These are phyloP conservation scores for Rhexocercosporidium sp. DNA, from an alignment of 2,329 filamentous ascomycete species.

Conservation along the genomic window DNA sequence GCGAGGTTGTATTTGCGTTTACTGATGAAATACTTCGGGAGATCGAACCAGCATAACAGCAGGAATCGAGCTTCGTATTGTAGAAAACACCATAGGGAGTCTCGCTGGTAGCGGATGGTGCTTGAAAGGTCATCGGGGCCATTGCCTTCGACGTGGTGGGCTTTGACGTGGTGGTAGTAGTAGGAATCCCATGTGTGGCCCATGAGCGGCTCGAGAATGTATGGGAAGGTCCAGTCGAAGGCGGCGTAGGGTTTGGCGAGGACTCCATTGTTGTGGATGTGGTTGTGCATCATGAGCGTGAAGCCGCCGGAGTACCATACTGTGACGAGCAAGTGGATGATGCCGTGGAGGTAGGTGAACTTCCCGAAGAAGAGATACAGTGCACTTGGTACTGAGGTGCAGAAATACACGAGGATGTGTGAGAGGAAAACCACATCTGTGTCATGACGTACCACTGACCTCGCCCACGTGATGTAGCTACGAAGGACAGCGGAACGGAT, in stretches of 20 bases:
- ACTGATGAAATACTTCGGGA: slow-evolving; percentile 74
- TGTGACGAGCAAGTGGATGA: slow-evolving; percentile 69
- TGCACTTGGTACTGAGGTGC: slow-evolving; percentile 72
- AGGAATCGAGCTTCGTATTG: slow-evolving; percentile 76
- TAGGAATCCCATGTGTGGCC: slow-evolving; percentile 87
- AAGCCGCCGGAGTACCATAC: slow-evolving; percentile 74
- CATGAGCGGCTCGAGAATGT: slow-evolving; percentile 76
- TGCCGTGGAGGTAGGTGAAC: slow-evolving; percentile 71
- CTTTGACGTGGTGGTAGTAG: slow-evolving; percentile 85
- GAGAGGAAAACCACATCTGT: slow-evolving; percentile 79
- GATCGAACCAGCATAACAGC: slow-evolving; percentile 74
- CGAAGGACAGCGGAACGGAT: slow-evolving; percentile 20
- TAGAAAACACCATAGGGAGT: slow-evolving; percentile 69
- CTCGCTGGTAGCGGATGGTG: slow-evolving; percentile 77
- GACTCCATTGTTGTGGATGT: slow-evolving; percentile 79
- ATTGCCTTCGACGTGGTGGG: slow-evolving; percentile 83
- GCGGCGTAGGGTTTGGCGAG: slow-evolving; percentile 58
- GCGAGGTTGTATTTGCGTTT: slow-evolving; percentile 63
- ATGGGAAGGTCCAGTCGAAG: slow-evolving; percentile 72
- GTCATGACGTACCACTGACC: slow-evolving; percentile 31
- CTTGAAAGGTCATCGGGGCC: slow-evolving; percentile 77
- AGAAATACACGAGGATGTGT: slow-evolving; percentile 74
- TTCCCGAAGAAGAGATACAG: slow-evolving; percentile 61
- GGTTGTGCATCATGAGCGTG: slow-evolving; percentile 83
- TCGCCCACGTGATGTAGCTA: slow-evolving; percentile 31